Evolutionary conservation across 1,139 yeast species (phyloP).

Genomic region (Geotrichum histeridarum): DNA sequence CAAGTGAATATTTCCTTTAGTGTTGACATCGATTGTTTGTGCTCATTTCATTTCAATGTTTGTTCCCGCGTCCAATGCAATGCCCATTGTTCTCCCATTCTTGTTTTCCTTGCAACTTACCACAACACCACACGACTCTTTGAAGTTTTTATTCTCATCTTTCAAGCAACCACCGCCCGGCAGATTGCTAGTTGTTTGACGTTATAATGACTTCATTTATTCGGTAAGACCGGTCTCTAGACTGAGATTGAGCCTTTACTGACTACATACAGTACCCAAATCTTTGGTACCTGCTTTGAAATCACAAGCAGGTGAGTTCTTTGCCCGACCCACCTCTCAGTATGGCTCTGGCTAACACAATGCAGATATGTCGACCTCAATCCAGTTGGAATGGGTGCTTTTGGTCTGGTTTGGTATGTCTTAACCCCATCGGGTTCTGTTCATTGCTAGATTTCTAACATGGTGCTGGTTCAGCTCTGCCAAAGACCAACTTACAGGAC

Average conservation of each 20-base stretch:
- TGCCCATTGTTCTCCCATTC: too few relatives aligned
- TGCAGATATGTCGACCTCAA: constrained; percentile 80
- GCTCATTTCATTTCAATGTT: too few relatives aligned
- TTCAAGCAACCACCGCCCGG: too few relatives aligned
- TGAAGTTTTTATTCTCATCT: too few relatives aligned
- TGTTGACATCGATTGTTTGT: too few relatives aligned
- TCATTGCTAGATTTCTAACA: background rate
- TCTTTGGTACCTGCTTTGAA: constrained; percentile 54
- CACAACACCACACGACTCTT: too few relatives aligned
- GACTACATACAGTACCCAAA: constrained; percentile 41
- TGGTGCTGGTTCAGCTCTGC: constrained; percentile 53
- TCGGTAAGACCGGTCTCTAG: constrained; percentile 22
- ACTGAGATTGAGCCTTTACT: background rate
- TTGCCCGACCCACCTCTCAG: background rate
- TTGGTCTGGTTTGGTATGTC: constrained; percentile 79
- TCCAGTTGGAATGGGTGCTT: constrained; percentile 99
- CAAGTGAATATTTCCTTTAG: too few relatives aligned
- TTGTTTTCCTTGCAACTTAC: too few relatives aligned
- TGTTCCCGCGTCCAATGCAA: too few relatives aligned
- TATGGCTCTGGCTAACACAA: background rate
- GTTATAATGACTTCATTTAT: constrained; percentile 32
- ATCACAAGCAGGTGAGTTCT: constrained; percentile 53
- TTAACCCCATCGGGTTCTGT: background rate
- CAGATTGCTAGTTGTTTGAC: too few relatives aligned
- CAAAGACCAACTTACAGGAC: constrained; percentile 80